phyloP scores from a whole-genome alignment of 768 basidiomycete genomes.

The Serendipita vermifera region DNA sequence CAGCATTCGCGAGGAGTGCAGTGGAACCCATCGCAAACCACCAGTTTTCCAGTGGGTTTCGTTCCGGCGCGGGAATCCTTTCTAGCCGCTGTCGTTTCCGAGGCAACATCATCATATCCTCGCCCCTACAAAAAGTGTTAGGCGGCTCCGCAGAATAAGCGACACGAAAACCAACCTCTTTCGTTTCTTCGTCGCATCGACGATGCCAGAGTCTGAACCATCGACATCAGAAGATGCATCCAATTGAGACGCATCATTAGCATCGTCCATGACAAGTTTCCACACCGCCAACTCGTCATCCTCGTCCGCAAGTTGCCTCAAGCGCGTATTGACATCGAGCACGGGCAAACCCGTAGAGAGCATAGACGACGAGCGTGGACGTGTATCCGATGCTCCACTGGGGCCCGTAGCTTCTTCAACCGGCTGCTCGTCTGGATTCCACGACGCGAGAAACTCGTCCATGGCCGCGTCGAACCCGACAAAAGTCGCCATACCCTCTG shows the following conservation, averaged over 20 bases:
- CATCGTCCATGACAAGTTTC: background rate
- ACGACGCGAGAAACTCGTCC: conserved; percentile 19
- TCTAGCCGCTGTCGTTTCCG: background rate
- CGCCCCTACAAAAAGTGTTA: too few relatives aligned
- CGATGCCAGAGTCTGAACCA: background rate
- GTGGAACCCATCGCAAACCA: conserved; percentile 61
- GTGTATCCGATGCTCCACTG: too few relatives aligned
- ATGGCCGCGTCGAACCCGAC: conserved; percentile 43
- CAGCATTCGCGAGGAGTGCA: conserved; percentile 46
- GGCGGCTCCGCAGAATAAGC: too few relatives aligned
- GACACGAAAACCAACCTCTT: background rate
- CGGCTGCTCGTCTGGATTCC: background rate
- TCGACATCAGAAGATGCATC: background rate
- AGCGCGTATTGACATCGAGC: background rate
- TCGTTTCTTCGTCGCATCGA: background rate
- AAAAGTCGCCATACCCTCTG: conserved; percentile 62
- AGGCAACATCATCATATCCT: background rate
- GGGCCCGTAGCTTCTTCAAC: too few relatives aligned
- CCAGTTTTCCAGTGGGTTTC: conserved; percentile 38
- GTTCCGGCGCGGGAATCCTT: background rate
- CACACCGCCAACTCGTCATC: conserved; percentile 3
- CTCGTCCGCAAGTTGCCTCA: background rate
- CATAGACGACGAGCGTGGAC: too few relatives aligned
- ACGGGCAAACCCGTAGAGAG: too few relatives aligned
- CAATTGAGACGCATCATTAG: background rate